Base-by-base conservation (phyloP, 2,329 filamentous ascomycete species). In the Cladobotryum mycophilum region DNA sequence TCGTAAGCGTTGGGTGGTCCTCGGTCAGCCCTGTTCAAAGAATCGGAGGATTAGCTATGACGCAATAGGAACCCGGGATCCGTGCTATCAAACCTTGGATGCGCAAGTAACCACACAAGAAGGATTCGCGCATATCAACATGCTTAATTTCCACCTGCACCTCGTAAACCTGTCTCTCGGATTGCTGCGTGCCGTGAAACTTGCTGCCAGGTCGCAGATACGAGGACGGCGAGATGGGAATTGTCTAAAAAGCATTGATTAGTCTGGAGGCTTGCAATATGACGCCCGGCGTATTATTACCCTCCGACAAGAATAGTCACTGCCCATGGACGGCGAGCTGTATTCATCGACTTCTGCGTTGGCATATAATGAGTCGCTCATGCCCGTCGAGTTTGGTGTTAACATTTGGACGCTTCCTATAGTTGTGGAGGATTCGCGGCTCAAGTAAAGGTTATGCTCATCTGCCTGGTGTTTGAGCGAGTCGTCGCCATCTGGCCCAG, bases 101-200 rank as follows among this genome's bases (percentile, higher is more conserved):
- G 59, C 88, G 87, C 57, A 99, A 75, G 68, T 96, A 97, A 45
- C 93, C 93, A 65, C 92, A 97, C 6, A 99, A 76, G 61, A 92
- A 96, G 5, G 91, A 96, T 67, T 97, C 89, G 49, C 84, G 81
- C 79, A 97, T 86, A 65, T 97, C 90, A 41, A 97, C 90, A 70
- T 96, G 86, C 70, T 97, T 96, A 59, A 99, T 89, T 65, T 96
- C 91, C 2, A 99, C 93, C 62, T 96, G 88, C 1, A 99, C 93
- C 55, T 96, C 89, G 66, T 99, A 99, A 9, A 88, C 81, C 65
- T 96, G 90, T 53, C 88, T 82, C 65, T 97, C 92, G 3, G 92
- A 97, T 64, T 92, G 87, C 63, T 99, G 93, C 13, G 88, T 95
- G 51, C 93, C 93, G 53, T 81, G 80, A 64, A 96, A 99, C 61